Evolutionary conservation across 495 filamentous ascomycete genomes (phyloP).

Genomic region (Aspergillus ostianus): DNA sequence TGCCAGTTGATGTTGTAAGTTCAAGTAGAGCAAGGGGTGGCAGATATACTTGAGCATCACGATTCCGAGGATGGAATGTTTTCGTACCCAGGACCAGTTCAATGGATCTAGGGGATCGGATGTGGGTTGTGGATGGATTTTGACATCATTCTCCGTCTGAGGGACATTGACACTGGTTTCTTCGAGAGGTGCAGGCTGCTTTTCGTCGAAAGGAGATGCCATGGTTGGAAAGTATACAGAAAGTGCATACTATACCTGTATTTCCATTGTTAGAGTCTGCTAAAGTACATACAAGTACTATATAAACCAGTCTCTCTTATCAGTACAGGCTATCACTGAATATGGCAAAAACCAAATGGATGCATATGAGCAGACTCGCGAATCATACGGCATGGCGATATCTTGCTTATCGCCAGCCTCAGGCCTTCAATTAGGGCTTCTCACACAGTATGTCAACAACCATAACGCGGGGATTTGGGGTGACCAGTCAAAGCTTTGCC

Average conservation of each 20-base stretch:
- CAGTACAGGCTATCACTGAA: neutral
- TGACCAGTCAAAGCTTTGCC: neutral
- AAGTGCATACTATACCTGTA: neutral
- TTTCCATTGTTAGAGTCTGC: neutral
- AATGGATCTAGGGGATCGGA: conserved; percentile 56
- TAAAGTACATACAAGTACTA: too few species aligned
- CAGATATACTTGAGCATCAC: conserved; percentile 54
- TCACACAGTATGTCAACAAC: neutral
- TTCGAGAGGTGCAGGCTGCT: neutral
- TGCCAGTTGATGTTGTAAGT: conserved; percentile 1
- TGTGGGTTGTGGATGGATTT: conserved; percentile 50
- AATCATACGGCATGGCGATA: conserved; percentile 18
- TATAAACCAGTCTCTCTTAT: neutral
- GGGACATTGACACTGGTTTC: conserved; percentile 14
- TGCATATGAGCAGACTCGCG: neutral
- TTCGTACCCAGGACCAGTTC: conserved; percentile 53
- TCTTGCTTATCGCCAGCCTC: conserved; percentile 15
- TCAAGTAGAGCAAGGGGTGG: neutral
- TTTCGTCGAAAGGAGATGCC: conserved; percentile 8
- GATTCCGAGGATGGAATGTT: conserved; percentile 51
- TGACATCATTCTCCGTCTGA: conserved; percentile 30
- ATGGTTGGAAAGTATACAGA: neutral
- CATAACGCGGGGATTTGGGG: neutral
- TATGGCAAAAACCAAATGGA: neutral
- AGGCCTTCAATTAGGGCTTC: conserved; percentile 1